A percentile compares a stretch with the other conserved stretches of the same genome.
Evolutionary conservation across 768 basidiomycete genomes (phyloP).

Genomic region (Hygrophorus pudorinus): DNA sequence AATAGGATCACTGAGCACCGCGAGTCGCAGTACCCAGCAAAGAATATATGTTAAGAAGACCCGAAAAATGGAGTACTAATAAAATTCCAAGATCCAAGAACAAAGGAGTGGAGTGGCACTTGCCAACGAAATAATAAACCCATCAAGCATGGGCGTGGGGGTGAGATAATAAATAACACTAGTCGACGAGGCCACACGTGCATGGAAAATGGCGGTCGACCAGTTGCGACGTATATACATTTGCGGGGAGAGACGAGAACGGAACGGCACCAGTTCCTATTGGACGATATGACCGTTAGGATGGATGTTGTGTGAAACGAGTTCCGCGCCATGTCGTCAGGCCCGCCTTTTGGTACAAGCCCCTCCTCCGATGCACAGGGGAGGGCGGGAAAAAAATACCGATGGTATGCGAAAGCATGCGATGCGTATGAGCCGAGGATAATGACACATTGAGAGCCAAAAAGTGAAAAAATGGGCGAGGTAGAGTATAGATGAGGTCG

Average conservation of each 20-base stretch:
- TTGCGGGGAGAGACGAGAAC: too few species aligned
- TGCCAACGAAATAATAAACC: neutral
- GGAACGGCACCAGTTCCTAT: neutral
- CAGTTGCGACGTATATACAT: too few species aligned
- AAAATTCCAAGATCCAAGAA: constrained; percentile 5
- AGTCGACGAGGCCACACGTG: too few species aligned
- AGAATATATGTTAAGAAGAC: neutral
- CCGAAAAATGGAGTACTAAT: neutral
- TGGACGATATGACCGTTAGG: too few species aligned
- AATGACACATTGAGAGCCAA: constrained; percentile 3
- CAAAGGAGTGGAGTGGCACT: neutral
- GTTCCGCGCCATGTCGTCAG: neutral
- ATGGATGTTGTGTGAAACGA: too few species aligned
- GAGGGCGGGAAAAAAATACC: neutral
- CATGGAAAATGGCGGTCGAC: too few species aligned
- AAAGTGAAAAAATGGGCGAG: neutral
- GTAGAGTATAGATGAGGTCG: neutral
- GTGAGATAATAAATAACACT: neutral
- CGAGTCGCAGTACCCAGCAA: neutral
- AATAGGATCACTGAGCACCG: neutral
- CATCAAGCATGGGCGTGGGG: neutral
- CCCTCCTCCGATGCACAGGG: neutral
- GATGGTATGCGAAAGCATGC: constrained; percentile 5
- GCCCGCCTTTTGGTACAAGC: constrained; percentile 3
- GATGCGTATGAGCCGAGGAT: constrained; percentile 3